Evolutionary conservation across 805 yeast species (phyloP).

Genomic region (Metschnikowia colocasiae): DNA sequence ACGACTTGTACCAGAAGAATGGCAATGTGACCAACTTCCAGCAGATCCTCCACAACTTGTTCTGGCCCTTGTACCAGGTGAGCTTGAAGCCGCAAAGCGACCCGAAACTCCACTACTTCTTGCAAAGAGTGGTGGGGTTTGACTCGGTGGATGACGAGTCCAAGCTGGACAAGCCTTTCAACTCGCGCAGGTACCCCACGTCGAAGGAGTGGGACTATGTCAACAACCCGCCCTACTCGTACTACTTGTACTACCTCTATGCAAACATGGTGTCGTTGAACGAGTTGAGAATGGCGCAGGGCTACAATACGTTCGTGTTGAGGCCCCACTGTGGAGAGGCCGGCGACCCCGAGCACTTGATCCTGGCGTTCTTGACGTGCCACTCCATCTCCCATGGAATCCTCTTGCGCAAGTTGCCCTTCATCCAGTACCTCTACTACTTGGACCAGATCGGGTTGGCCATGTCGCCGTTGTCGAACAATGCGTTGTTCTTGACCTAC

Average conservation of each 20-base stretch:
- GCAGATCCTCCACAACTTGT: conserved; percentile 73
- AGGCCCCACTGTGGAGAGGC: conserved; percentile 99
- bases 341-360: conserved; percentile 98
- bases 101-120: conserved; percentile 86
- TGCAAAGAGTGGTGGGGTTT: conserved; percentile 94
- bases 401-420: conserved; percentile 86
- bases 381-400: conserved; percentile 97
- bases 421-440: conserved; percentile 88
- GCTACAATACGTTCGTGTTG: conserved; percentile 84
- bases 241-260: conserved; percentile 84
- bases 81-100: conserved; percentile 77
- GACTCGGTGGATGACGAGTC: conserved; percentile 99
- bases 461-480: conserved; percentile 96
- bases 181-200: conserved; percentile 71
- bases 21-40: conserved; percentile 68
- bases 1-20: conserved; percentile 79
- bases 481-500: conserved; percentile 91
- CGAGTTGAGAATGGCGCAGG: conserved; percentile 70
- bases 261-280: conserved; percentile 85
- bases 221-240: conserved; percentile 95
- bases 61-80: conserved; percentile 87
- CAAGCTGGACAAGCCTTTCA: conserved; percentile 79
- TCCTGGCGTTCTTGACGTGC: conserved; percentile 81
- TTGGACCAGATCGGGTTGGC: conserved; percentile 96
- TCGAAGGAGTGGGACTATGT: conserved; percentile 77